Evolutionary conservation across 225 moss, liverwort and hornwort genomes (phyloP), one percentile per base, ranked within the genome.

Genomic region (Marchantia paleacea): DNA sequence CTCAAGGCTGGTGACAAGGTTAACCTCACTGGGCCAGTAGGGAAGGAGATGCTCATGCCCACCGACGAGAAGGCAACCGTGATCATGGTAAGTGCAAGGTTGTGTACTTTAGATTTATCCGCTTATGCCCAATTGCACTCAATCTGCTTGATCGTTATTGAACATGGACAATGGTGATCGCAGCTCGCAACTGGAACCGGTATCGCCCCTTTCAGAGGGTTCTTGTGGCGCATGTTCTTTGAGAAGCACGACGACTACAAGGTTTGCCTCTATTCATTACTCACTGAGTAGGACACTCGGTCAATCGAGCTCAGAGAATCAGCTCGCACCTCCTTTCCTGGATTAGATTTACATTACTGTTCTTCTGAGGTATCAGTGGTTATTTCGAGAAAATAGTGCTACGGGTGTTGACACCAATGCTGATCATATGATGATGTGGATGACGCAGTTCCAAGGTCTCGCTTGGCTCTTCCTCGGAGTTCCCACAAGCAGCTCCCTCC

Each of bases 41-140:
- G 91, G 29, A 91, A 91, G 84, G 91, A 91, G 86, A 91, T 91
- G 91, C 87, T 91, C 14, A 91, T 91, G 91, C 91, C 91, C 71
- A 85, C 80, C 61, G 91, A 91, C 75, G 87, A 84, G 18, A 82
- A 80, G 1, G 91, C 91, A 22, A 91, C 87, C 19, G 77, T 91
- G 15, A 89, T 91, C 72, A 91, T 91, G 91, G 89, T 91, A 69
- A 76, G 67, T 11, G 13, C 57, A 57, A 12, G 8, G 13, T 39
- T 5, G 39, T 39, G 2, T 2, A 39, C 39, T 2, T 5, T 12
- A 22, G 62, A 0, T 61, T 61, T 66, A 26, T 24, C 6, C 28
- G 0, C 48, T 30, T n/a, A n/a, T n/a, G n/a, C n/a, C n/a, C 4
- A 50, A n/a, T 18, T 14, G 51, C 15, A 52, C 13, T 14, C n/a